Evolutionary conservation across 208 protist genomes (phyloP).

Genomic region (Trypanosoma mega): DNA sequence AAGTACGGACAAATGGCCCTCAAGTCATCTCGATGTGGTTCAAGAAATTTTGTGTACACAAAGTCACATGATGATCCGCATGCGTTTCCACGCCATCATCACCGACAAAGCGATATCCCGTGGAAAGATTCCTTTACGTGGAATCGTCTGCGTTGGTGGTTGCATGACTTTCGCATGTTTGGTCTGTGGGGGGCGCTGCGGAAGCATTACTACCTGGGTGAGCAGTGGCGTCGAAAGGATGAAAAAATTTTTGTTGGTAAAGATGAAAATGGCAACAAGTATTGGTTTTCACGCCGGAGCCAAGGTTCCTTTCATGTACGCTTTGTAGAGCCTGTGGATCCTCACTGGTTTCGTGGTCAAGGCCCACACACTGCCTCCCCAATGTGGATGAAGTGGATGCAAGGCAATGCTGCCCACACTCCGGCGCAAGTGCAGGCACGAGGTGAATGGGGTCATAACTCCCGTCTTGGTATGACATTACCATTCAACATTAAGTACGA

Average conservation of each 20-base stretch:
- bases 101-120: conserved; percentile 80
- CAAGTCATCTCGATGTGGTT: conserved; percentile 61
- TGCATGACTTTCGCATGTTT: conserved; percentile 92
- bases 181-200: conserved; percentile 72
- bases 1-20: conserved; percentile 72
- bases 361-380: conserved; percentile 56
- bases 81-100: conserved; percentile 71
- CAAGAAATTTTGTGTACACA: conserved; percentile 87
- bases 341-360: conserved; percentile 88
- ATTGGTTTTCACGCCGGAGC: conserved; percentile 67
- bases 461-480: conserved; percentile 68
- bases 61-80: conserved; percentile 67
- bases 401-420: conserved; percentile 78
- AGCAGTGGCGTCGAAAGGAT: conserved; percentile 85
- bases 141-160: conserved; percentile 76
- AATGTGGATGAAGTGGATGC: conserved; percentile 87
- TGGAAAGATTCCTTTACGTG: conserved; percentile 68
- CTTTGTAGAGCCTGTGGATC: conserved; percentile 78
- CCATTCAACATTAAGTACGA: conserved; percentile 89
- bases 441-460: conserved; percentile 88
- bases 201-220: conserved; percentile 85
- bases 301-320: conserved; percentile 51
- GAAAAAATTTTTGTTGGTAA: conserved; percentile 92
- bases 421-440: conserved; percentile 84
- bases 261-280: conserved; percentile 92